phyloP scores from a whole-genome alignment of 257 asterid genomes.

The Lycium barbarum region DNA sequence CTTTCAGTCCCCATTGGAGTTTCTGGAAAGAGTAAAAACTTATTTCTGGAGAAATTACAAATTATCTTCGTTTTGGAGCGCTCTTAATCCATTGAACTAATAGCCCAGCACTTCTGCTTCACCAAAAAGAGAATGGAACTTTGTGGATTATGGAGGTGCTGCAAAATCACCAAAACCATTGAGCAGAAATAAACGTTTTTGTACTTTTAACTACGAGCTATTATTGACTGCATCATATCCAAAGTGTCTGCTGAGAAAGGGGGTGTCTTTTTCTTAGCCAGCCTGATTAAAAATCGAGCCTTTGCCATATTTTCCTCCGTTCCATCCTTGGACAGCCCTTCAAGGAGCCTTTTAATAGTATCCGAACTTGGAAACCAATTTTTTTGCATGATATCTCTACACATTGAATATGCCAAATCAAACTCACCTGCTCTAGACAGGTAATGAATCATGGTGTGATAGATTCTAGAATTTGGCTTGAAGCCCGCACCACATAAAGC shows the following conservation, averaged over 20 bases:
- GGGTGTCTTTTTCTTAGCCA: slow-evolving; percentile 67
- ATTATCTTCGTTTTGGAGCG: neutral
- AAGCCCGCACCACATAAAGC: slow-evolving; percentile 55
- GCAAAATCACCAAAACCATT: slow-evolving; percentile 23
- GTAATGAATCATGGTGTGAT: slow-evolving; percentile 81
- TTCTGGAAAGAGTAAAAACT: neutral
- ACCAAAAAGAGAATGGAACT: slow-evolving; percentile 15
- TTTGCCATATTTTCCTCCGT: slow-evolving; percentile 45
- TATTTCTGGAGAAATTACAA: slow-evolving; percentile 15
- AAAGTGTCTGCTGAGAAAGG: slow-evolving; percentile 59
- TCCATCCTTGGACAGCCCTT: slow-evolving; percentile 58
- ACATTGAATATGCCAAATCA: slow-evolving; percentile 64
- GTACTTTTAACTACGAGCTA: slow-evolving; percentile 37
- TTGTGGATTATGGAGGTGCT: slow-evolving; percentile 18
- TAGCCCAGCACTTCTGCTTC: slow-evolving; percentile 22
- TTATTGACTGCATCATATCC: slow-evolving; percentile 49
- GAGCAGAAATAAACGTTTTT: slow-evolving; percentile 25
- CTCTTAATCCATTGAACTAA: slow-evolving; percentile 27
- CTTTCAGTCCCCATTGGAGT: slow-evolving; percentile 17
- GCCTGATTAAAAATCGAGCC: slow-evolving; percentile 57
- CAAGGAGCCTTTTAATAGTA: slow-evolving; percentile 59
- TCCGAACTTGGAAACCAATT: slow-evolving; percentile 75
- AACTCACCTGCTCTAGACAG: slow-evolving; percentile 57
- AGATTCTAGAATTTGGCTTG: slow-evolving; percentile 72
- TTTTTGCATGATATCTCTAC: slow-evolving; percentile 68